Conservation (phyloP, 108 stramenopile species). For the Thalassiosira profunda region DNA sequence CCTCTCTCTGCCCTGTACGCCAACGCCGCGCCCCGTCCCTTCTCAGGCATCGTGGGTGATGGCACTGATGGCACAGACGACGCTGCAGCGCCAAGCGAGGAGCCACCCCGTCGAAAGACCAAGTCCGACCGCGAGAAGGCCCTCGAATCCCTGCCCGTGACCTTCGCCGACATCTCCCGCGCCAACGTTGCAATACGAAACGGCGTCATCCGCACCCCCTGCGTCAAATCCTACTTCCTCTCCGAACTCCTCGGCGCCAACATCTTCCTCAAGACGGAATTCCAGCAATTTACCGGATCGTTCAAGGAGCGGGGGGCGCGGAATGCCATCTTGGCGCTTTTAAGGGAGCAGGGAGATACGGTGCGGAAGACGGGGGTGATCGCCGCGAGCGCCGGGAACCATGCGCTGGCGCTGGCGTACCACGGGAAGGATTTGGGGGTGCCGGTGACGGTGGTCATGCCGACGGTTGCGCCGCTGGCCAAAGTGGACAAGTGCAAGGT, state of each 20-base stretch:
- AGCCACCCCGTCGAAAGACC: constrained; percentile 10
- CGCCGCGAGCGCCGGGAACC: constrained; percentile 94
- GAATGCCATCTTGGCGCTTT: constrained; percentile 88
- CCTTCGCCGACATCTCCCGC: constrained; percentile 83
- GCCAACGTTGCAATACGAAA: constrained; percentile 79
- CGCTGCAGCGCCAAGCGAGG: background rate
- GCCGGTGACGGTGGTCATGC: constrained; percentile 98
- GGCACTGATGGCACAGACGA: background rate
- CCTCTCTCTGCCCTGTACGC: no score
- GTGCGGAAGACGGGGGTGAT: constrained; percentile 79
- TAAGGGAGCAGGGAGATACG: constrained; percentile 49
- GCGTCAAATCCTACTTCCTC: constrained; percentile 71
- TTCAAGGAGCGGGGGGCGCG: constrained; percentile 99
- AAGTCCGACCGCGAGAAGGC: constrained; percentile 18
- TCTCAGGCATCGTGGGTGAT: constrained; percentile 8
- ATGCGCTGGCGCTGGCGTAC: constrained; percentile 94
- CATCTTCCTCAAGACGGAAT: constrained; percentile 87
- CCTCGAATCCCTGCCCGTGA: constrained; percentile 64
- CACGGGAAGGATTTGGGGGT: constrained; percentile 94
- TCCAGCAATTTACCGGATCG: constrained; percentile 93
- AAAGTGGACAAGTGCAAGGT: constrained; percentile 96
- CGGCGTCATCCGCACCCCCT: constrained; percentile 74
- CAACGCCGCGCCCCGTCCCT: constrained; percentile 15
- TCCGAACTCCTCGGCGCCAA: constrained; percentile 84
- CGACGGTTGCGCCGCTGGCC: constrained; percentile 92